These are phyloP conservation scores for Salvia splendens DNA, from an alignment of 257 asterid species.

Conservation along the genomic window DNA sequence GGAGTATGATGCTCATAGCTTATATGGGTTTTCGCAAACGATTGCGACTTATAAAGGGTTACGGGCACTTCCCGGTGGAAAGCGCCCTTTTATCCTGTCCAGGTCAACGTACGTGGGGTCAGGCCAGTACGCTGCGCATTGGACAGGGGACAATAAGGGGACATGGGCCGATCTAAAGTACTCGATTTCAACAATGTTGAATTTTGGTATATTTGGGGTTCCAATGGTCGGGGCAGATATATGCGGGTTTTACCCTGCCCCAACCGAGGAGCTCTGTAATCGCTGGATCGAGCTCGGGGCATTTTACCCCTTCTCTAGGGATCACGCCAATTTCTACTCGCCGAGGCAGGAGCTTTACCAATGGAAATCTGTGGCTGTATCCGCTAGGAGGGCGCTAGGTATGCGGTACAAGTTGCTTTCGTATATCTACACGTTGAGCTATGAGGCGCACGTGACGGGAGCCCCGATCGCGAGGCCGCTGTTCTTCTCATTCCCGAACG, in stretches of 20 bases:
- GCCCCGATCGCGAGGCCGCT: constrained; percentile 83
- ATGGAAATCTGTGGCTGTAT: constrained; percentile 74
- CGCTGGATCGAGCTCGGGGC: constrained; percentile 91
- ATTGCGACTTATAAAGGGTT: constrained; percentile 74
- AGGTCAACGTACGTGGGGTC: constrained; percentile 80
- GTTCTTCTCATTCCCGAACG: constrained; percentile 64
- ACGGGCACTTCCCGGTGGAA: constrained; percentile 50
- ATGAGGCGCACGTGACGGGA: constrained; percentile 71
- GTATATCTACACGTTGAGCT: constrained; percentile 64
- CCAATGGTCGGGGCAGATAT: constrained; percentile 96
- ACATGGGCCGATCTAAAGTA: constrained; percentile 73
- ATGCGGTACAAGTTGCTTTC: constrained; percentile 79
- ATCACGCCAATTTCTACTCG: constrained; percentile 76
- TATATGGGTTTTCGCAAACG: constrained; percentile 69
- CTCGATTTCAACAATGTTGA: constrained; percentile 70
- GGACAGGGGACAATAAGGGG: constrained; percentile 90
- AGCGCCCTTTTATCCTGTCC: constrained; percentile 73
- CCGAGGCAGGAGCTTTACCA: constrained; percentile 91
- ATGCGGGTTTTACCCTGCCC: constrained; percentile 85
- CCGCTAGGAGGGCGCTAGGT: constrained; percentile 82
- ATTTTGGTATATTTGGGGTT: constrained; percentile 79
- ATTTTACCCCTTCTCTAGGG: constrained; percentile 83
- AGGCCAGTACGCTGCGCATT: constrained; percentile 76
- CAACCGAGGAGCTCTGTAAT: constrained; percentile 82
- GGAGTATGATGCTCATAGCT: constrained; percentile 82